Base-by-base conservation (phyloP, 257 asterid species). In the Gardenia jasminoides region DNA sequence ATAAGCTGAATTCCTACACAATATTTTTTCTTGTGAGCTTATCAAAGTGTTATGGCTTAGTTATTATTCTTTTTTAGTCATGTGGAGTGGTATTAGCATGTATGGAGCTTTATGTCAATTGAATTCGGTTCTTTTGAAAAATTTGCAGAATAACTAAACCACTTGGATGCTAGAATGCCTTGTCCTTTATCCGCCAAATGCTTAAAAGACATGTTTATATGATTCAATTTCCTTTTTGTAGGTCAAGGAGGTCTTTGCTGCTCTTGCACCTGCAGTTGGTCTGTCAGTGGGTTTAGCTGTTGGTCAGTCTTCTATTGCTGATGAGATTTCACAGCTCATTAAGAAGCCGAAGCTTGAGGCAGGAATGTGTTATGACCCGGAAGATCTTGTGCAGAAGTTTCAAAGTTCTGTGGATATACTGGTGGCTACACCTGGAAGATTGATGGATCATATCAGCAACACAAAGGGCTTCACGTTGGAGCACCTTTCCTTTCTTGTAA, bases 391-490 rank as follows among this genome's bases (percentile, higher is more conserved):
- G 62, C 85, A 30, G 48, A 90, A 86, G 80, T 82, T 83, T 43
- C 87, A 88, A 85, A 90, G 97, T 83, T 80, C 89, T 70, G 98
- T 94, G 73, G 99, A 94, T 89, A 93, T 94, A 81, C 91, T 94
- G 71, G 96, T 94, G 78, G 98, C 99, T 76, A 94, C 99, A 76
- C 98, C 97, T 8, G 97, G 99, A 80, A 91, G 98, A 86, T 85
- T 94, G 80, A 90, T 93, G 96, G 99, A 94, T 83, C 99, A 94
- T 81, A 91, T 94, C 73, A 85, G 84, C 90, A 90, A 90, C 83
- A 94, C 99, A 58, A 85, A 87, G 87, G 99, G 99, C 65, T 94
- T 94, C 87, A 89, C 98, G 15, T 91, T 94, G 69, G 90, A 93
- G 86, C 98, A 94, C 90, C 95, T 93, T 73, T 82, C 86, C 87